phyloP scores from a whole-genome alignment of 1,284 basidiomycete genomes.

The Cryptococcus deneoformans region DNA sequence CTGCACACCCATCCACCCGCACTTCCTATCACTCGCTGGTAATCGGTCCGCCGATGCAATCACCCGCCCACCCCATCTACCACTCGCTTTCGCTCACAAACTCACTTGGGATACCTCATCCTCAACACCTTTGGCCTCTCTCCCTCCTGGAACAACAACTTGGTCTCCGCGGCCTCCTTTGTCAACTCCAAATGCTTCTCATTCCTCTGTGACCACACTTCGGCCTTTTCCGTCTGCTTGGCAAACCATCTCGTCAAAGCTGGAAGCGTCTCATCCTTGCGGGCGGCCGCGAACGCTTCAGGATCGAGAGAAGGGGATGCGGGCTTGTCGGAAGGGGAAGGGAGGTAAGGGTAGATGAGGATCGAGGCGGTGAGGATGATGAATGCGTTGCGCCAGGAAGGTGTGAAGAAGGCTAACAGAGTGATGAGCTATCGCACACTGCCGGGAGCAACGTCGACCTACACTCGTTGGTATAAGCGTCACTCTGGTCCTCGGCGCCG shows the following conservation, averaged over 20 bases:
- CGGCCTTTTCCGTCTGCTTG: constrained; percentile 35
- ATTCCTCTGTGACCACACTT: constrained; percentile 40
- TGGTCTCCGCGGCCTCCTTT: constrained; percentile 46
- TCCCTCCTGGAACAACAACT: constrained; percentile 51
- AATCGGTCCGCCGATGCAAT: too few species aligned
- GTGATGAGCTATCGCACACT: not conserved
- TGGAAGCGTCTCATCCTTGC: constrained; percentile 23
- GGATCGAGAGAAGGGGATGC: constrained; percentile 40
- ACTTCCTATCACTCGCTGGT: too few species aligned
- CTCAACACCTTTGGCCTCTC: constrained; percentile 47
- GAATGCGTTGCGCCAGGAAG: constrained; percentile 42
- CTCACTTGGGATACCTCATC: constrained; percentile 49
- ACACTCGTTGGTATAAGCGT: constrained; percentile 29
- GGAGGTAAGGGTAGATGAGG: constrained; percentile 40
- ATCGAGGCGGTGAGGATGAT: constrained; percentile 31
- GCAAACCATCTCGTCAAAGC: constrained; percentile 46
- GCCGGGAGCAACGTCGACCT: constrained; percentile 8
- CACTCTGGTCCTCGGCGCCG: constrained; percentile 9
- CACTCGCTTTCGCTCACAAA: not conserved
- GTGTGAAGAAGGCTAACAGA: constrained; percentile 42
- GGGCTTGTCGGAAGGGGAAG: constrained; percentile 27
- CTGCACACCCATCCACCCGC: too few species aligned
- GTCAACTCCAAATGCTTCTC: constrained; percentile 50
- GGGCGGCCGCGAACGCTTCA: constrained; percentile 18
- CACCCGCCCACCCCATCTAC: not conserved